Percentiles rank a stretch among this genome's conserved stretches.
Evolutionary conservation across 345 rosid species (phyloP).

Genomic region (Citrus mangshanensis): DNA sequence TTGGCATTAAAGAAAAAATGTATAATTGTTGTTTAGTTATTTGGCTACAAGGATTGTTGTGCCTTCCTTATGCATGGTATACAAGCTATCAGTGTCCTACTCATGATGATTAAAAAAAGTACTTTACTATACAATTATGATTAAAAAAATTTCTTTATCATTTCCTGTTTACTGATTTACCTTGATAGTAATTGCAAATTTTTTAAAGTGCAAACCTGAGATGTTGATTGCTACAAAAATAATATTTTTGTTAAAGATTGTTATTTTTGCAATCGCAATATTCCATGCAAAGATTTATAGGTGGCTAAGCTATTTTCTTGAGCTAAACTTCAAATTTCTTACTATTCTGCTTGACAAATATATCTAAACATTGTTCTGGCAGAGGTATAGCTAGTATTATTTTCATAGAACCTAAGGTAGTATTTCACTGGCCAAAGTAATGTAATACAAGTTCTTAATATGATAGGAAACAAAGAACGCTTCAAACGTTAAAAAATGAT

Average conservation of each 20-base stretch:
- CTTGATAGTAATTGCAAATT: background rate
- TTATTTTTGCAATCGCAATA: slow-evolving; percentile 45
- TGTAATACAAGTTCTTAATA: background rate
- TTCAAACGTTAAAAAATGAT: background rate
- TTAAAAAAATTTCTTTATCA: background rate
- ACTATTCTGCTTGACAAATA: background rate
- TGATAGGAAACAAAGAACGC: background rate
- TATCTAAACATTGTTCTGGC: background rate
- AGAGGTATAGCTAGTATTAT: background rate
- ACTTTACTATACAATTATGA: background rate
- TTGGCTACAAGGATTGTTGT: background rate
- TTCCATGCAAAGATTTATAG: slow-evolving; percentile 42
- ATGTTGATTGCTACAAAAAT: slow-evolving; percentile 56
- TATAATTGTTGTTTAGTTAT: background rate
- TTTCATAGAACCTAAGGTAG: background rate
- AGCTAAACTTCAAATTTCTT: background rate
- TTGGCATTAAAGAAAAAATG: background rate
- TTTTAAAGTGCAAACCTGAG: slow-evolving; percentile 42
- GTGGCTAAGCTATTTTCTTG: slow-evolving; percentile 34
- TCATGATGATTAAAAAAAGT: background rate
- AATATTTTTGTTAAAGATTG: slow-evolving; percentile 51
- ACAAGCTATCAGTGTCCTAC: background rate
- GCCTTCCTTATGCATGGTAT: background rate
- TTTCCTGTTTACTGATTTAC: background rate
- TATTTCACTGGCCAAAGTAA: background rate